Base-by-base conservation (phyloP, 371 early-diverging fungal genomes). In the Parasitella parasitica region DNA sequence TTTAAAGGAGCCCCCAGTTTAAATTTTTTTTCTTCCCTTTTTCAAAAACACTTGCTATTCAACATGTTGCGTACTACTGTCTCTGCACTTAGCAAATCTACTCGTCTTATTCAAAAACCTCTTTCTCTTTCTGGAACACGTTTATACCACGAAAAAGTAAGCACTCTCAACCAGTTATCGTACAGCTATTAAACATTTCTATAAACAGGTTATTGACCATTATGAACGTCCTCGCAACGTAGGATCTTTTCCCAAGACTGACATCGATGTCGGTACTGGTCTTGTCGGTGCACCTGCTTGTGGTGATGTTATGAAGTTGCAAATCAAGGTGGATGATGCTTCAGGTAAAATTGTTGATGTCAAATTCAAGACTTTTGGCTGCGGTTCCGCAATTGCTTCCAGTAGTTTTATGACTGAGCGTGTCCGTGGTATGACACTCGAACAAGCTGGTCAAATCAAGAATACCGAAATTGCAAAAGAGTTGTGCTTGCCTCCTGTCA, bases 281-380 rank as follows among this genome's bases (percentile, higher is more conserved):
- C 85, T 99, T 18, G 99, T 99, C 11, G 99, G 99, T 13, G 99
- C 99, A 0, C 99, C 99, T 28, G 99, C 99, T 9, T 99, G 99
- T 79, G 99, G 99, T 61, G 99, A 99, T 83, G 99, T 99, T 28
- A 97, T 99, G 97, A 95, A 97, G 69, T 86, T 99, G 36, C 99
- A 99, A 75, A 98, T 99, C 74, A 88, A 91, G 73, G 99, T 99
- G 3, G 93, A 97, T 67, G 91, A 93, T 34, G 86, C 77, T 8
- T 86, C 86, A 35, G 95, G 95, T 54, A 89, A 91, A 68, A 99
- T 99, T 67, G 86, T 88, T 53, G 99, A 99, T 71, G 98, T 96
- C 63, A 94, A 94, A 77, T 99, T 99, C 84, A 99, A 98, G 82
- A 99, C 99, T 1, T 99, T 98, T 83, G 99, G 99, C n/a, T 99